Evolutionary conservation across 306 rosid genomes (phyloP), one percentile per base, ranked within the genome.

Genomic region (Lathyrus oleraceus): DNA sequence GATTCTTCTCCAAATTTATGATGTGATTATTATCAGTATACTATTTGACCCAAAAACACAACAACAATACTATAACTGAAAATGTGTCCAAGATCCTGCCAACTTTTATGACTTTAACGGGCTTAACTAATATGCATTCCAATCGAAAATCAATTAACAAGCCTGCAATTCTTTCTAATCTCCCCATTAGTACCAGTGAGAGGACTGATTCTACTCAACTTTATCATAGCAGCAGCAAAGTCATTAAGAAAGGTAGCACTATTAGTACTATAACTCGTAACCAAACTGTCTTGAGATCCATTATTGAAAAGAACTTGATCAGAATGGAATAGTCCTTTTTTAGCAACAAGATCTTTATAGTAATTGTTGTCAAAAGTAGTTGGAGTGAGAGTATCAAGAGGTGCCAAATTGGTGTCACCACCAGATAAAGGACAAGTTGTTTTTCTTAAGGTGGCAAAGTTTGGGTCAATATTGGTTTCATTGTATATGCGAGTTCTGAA

Each of bases 221-320:
- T 93, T 8, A 84, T 69, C 96, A 93, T 88, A 14, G 97, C 96
- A 19, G 75, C 76, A 44, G 87, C 82, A 75, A 93, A 93, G 67
- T 90, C 97, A 3, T n/a, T 61, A 8, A 30, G 60, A 27, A 93
- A 93, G 1, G 44, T 27, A 14, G 7, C 67, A 8, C 40, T 17
- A 23, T 60, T 81, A 5, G 2, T 39, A 43, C 87, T 83, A 5
- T 89, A 90, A n/a, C 67, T 69, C 60, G 47, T 74, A 11, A 90
- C 98, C 86, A 86, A 56, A 5, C 79, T 75, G 57, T 88, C 96
- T 28, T 88, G 96, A 40, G 87, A 70, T 0, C 85, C 96, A 54
- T 66, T 69, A 53, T 73, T 70, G 80, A 88, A 88, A 27, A 93
- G 86, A 76, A 60, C 84, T 80, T 90, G 98, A 32, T 93, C 98